A percentile compares a stretch with the other conserved stretches of the same genome.
Evolutionary conservation across 163 green algal genomes (phyloP).

Genomic region (Chlorella variabilis): DNA sequence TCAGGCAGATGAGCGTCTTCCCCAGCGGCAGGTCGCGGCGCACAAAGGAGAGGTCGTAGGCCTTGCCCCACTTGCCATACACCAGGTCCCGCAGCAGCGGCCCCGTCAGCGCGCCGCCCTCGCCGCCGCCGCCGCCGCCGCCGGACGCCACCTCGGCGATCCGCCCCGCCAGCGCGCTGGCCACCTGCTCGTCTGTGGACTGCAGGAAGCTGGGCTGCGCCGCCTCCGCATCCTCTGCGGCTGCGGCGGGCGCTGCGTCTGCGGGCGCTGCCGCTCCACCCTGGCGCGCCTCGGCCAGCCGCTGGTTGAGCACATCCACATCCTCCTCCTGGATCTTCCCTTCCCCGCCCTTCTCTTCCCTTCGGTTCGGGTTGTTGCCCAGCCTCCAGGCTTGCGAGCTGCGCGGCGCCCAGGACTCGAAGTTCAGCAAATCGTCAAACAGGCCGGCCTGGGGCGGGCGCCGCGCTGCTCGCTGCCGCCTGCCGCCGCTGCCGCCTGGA

Average conservation of each 20-base stretch:
- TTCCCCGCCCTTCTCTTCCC: neutral
- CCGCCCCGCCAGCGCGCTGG: slow-evolving; percentile 54
- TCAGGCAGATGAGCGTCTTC: slow-evolving; percentile 57
- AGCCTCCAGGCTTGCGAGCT: slow-evolving; percentile 46
- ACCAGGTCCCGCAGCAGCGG: slow-evolving; percentile 44
- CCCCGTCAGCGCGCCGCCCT: slow-evolving; percentile 30
- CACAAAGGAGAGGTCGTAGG: slow-evolving; percentile 75
- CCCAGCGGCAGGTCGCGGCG: slow-evolving; percentile 66
- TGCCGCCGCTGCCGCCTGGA: neutral
- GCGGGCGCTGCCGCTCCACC: neutral
- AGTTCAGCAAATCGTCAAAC: slow-evolving; percentile 46
- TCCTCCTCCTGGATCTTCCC: slow-evolving; percentile 22
- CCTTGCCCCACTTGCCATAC: slow-evolving; percentile 66
- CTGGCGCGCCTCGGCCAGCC: slow-evolving; percentile 30
- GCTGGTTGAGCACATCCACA: slow-evolving; percentile 48
- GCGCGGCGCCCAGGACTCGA: slow-evolving; percentile 54
- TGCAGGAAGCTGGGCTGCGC: slow-evolving; percentile 36
- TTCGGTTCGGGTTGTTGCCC: neutral
- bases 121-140: neutral
- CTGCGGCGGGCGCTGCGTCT: neutral
- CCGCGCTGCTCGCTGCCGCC: neutral
- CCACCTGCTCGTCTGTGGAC: slow-evolving; percentile 51
- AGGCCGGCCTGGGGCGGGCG: neutral
- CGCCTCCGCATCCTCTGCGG: too few species aligned
- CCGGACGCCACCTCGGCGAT: slow-evolving; percentile 51